Evolutionary conservation across 2,329 filamentous ascomycete species (phyloP).

Genomic region (Fusarium sp.): DNA sequence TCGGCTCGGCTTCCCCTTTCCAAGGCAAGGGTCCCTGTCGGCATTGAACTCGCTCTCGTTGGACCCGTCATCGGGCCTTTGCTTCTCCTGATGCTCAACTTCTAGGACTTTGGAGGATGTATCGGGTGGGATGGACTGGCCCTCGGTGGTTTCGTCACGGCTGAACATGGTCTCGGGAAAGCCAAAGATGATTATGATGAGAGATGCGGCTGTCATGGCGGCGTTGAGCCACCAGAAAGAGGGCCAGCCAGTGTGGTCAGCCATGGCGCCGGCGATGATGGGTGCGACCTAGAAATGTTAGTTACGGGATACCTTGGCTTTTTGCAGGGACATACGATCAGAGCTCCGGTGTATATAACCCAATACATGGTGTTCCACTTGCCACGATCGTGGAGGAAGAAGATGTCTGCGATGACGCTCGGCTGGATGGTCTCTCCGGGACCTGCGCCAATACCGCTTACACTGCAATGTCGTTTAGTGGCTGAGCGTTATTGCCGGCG

Average conservation of each 20-base stretch:
- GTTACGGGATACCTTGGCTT: background rate
- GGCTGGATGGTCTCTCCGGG: constrained; percentile 28
- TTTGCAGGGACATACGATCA: background rate
- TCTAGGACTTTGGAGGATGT: background rate
- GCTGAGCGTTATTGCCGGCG: no score
- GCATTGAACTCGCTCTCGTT: background rate
- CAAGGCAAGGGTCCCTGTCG: background rate
- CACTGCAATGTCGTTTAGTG: background rate
- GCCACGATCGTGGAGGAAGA: constrained; percentile 32
- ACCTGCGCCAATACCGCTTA: constrained; percentile 21
- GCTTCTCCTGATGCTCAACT: background rate
- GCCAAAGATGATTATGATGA: background rate
- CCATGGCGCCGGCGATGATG: background rate
- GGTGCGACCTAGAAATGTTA: background rate
- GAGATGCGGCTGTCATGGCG: background rate
- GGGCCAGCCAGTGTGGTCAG: background rate
- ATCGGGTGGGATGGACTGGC: background rate
- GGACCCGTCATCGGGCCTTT: background rate
- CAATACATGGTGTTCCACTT: constrained; percentile 34
- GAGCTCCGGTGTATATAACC: constrained; percentile 23
- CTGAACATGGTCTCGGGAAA: background rate
- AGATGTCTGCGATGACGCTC: constrained; percentile 32
- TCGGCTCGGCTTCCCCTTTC: background rate
- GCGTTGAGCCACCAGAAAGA: background rate
- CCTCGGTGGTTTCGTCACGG: background rate